Evolutionary conservation across 345 rosid genomes (phyloP), one percentile per base, ranked within the genome.

Genomic region (Psidium guajava): DNA sequence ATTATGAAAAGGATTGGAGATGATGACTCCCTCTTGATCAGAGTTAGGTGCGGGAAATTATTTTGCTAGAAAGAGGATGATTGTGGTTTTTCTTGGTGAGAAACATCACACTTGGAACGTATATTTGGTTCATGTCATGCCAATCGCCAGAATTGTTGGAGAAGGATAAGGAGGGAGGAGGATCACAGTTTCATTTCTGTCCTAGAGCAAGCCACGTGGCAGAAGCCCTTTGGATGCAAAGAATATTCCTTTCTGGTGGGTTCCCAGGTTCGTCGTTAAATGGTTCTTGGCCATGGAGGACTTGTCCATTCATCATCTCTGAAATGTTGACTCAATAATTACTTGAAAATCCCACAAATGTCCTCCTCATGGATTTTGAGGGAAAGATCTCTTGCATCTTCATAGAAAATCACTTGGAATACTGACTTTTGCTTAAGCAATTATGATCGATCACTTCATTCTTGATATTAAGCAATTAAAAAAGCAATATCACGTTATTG

Each of bases 171-270:
- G 75, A 16, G 44, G 28, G 75, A 28, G 58, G 87, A 61, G 61
- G 64, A 85, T 83, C 28, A 32, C 74, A 77, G 6, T 12, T 36
- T 32, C 6, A 14, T 57, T 36, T 64, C 88, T 87, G 92, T 85
- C 84, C n/a, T 15, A 3, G 50, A 74, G 8, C 54, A n/a, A 12
- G 82, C 89, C 92, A 74, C 88, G 88, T 86, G 90, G 88, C 93
- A 32, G 3, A 25, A 77, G 5, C 24, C 54, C 50, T 47, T 54
- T 59, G 84, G 82, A 82, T 81, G 82, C 86, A 80, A 58, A 80
- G 86, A 32, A 53, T 84, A 87, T 82, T 86, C 84, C 87, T 27
- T 22, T 25, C 2, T 1, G 24, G 13, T 28, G 25, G 25, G 25
- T 69, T 69, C 80, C 75, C 44, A 16, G 75, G 75, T 42, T 1